Evolutionary conservation across 2,329 filamentous ascomycete genomes (phyloP), one percentile per base, ranked within the genome.

Genomic region (Nemania sp.): DNA sequence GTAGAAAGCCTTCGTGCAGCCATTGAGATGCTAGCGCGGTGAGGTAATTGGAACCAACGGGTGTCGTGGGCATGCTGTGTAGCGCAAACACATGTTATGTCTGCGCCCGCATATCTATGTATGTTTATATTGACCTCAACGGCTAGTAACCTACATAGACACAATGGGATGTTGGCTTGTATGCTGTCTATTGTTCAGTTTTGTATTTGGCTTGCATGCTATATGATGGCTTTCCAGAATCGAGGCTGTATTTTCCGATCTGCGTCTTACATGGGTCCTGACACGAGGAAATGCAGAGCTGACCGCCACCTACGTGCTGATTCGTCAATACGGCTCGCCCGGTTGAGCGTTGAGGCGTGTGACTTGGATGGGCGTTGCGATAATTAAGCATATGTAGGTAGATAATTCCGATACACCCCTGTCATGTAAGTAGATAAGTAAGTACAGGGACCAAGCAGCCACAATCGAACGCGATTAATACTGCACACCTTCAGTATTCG

Each of bases 1-100:
- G 73, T 62, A 63, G 52, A 47, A 66, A 72, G 73, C 72, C 74
- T 73, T 56, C 43, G 47, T 73, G 73, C 74, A 73, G 71, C 52
- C 35, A 64, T 54, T 60, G 60, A 49, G 53, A 56, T 51, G 55
- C 62, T 4, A 32, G 38, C 41, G 20, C 13, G 27, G 54, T 24
- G 51, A 57, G 35, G 38, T 43, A 38, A 70, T 69, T 66, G 59
- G 68, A n/a, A 57, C 41, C 15, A 32, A 27, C n/a, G 13, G 32
- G 53, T 52, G 61, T 57, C 49, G 69, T 67, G 55, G 55, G 55
- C 51, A 70, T 73, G 72, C 66, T 7, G 70, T 72, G 73, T 73
- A 73, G 70, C n/a, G n/a, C 72, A 73, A 73, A 72, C 68, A 70
- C 43, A 54, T 54, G 27, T 18, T 20, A 45, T 68, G 65, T 53